Conservation (phyloP, 306 rosid genomes). For the Abrus precatorius region DNA sequence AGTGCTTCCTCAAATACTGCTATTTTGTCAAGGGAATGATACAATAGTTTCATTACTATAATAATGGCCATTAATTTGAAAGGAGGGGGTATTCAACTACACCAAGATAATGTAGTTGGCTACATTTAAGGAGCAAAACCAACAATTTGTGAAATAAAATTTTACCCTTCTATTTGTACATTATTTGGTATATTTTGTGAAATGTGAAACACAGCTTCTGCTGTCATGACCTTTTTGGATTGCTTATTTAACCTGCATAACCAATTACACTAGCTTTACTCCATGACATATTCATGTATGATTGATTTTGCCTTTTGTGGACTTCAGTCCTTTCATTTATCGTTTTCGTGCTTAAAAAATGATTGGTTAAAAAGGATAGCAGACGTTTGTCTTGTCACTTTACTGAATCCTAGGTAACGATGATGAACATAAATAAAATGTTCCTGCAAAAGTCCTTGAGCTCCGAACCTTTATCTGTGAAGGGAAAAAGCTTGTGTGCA, state of each 20-base stretch:
- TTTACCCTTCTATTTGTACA: slow-evolving; percentile 3
- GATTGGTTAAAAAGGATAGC: background rate
- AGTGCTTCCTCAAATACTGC: slow-evolving; percentile 39
- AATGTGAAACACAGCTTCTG: slow-evolving; percentile 11
- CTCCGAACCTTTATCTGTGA: background rate
- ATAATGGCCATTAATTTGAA: background rate
- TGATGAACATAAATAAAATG: slow-evolving; percentile 4
- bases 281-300: background rate
- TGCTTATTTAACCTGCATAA: background rate
- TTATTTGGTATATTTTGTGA: background rate
- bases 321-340: too few relatives aligned
- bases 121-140: background rate
- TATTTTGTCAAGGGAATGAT: slow-evolving; percentile 24
- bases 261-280: background rate
- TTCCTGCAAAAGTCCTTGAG: background rate
- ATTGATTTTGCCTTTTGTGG: background rate
- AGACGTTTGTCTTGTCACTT: background rate
- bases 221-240: background rate
- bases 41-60: background rate
- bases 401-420: slow-evolving; percentile 13
- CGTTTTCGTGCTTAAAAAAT: background rate
- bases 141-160: background rate
- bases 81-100: background rate
- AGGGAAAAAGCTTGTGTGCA: background rate
- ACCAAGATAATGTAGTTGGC: background rate